Base-by-base conservation (phyloP, 2,329 filamentous ascomycete species). In the Fusarium luffae region DNA sequence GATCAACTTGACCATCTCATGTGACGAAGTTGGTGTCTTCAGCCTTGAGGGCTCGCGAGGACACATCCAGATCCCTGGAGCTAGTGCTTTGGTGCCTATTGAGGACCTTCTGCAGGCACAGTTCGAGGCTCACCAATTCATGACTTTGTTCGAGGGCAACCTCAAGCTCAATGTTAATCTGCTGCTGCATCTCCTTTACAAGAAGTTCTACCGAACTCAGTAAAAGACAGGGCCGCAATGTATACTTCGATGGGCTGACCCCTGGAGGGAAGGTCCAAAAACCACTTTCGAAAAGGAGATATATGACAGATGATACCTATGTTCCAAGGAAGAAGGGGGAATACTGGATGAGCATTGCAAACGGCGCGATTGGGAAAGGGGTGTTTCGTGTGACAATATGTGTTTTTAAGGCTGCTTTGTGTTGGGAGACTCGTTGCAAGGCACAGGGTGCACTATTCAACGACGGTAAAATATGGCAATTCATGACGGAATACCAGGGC, bases 71-170 rank as follows among this genome's bases (percentile, higher is more conserved):
- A 93, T 99, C 54, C 95, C 96, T 0, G 96, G 96, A 7, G 96
- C 94, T 9, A 97, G 92, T 77, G 94, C 93, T 9, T 87, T 93
- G 73, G 88, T 99, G 43, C 90, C 94, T 30, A 91, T 99, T 76
- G 96, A 99, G 78, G 95, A 98, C 75, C 84, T 99, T 69, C 84
- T 99, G 76, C 94, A 98, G 82, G 95, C 96, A 54, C 97, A 99
- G 81, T 99, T 98, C 79, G 96, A 98, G 81, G 94, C 96, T 73
- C 93, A 94, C 75, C 94, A 98, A 82, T 97, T 97, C 79, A 94
- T 98, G 89, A 94, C 93, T 76, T 85, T 98, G 65, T 99, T 99
- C 76, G 93, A 97, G 78, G 90, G 91, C 57, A 88, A 87, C 69
- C 85, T 98, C 77, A 91, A 92, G 81, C 87, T 99, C 77, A 98